Evolutionary conservation across 2,329 filamentous ascomycete species (phyloP).

Genomic region (Aspergillus sojae): DNA sequence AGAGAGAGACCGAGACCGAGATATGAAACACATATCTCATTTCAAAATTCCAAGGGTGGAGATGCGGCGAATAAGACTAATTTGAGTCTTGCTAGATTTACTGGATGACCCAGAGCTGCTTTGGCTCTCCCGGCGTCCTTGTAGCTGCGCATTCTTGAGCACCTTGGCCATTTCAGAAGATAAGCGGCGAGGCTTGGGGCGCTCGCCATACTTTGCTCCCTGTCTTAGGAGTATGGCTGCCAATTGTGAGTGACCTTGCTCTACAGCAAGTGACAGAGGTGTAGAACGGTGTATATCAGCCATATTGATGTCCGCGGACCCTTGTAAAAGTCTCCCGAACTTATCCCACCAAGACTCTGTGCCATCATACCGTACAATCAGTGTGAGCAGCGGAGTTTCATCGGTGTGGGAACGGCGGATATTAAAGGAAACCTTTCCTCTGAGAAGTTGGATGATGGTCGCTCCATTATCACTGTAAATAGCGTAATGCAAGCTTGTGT

Average conservation of each 20-base stretch:
- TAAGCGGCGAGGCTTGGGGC: background rate
- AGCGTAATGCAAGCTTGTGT: conserved; percentile 15
- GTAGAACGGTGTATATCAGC: background rate
- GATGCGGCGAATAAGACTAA: background rate
- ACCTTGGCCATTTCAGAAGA: background rate
- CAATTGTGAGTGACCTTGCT: background rate
- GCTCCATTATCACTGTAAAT: background rate
- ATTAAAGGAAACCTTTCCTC: background rate
- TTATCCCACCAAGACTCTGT: background rate
- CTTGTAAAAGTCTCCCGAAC: background rate
- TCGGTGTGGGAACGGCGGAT: background rate
- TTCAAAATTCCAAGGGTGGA: background rate
- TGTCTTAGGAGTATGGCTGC: background rate
- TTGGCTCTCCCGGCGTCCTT: background rate
- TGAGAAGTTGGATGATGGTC: conserved; percentile 4
- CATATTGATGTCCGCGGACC: conserved; percentile 4
- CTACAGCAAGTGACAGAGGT: conserved; percentile 4
- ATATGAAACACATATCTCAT: background rate
- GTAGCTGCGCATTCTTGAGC: background rate
- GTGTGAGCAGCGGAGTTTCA: conserved; percentile 11
- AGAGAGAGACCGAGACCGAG: background rate
- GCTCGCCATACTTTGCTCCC: background rate
- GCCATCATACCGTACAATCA: conserved; percentile 2
- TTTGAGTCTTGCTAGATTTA: background rate
- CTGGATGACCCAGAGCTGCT: background rate